Conservation (phyloP, 2,329 filamentous ascomycete species). For the Drechslera avenae region DNA sequence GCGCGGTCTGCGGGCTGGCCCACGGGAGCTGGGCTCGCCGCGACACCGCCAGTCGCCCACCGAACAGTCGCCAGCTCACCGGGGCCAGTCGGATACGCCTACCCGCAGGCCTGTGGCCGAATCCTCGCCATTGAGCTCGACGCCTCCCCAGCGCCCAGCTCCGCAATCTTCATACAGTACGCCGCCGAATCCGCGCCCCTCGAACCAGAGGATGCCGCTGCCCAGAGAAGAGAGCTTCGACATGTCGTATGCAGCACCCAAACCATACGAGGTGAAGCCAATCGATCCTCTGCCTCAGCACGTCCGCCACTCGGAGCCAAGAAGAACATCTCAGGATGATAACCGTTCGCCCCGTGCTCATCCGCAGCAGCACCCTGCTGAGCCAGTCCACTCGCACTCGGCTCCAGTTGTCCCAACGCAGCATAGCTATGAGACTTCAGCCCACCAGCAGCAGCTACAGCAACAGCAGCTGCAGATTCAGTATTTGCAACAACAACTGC, state of each 20-base stretch:
- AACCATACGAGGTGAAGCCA: conserved; percentile 44
- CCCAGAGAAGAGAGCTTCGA: conserved; percentile 36
- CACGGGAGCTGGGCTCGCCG: conserved; percentile 44
- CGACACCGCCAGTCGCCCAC: conserved; percentile 32
- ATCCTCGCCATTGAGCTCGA: conserved; percentile 30
- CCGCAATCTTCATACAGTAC: conserved; percentile 31
- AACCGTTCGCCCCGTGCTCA: conserved; percentile 29
- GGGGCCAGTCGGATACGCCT: conserved; percentile 31
- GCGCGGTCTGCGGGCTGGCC: conserved; percentile 37
- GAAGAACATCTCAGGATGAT: conserved; percentile 36
- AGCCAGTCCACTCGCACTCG: conserved; percentile 53
- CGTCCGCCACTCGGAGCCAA: conserved; percentile 25
- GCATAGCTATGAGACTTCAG: conserved; percentile 28
- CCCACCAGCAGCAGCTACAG: conserved; percentile 15
- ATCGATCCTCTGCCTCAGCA: conserved; percentile 36
- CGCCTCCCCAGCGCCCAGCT: conserved; percentile 35
- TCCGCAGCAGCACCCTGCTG: conserved; percentile 31
- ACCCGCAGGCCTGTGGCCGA: conserved; percentile 39
- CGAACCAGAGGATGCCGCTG: conserved; percentile 26
- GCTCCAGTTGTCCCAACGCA: conserved; percentile 50
- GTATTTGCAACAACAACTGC: conserved; percentile 18
- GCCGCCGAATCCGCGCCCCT: conserved; percentile 31
- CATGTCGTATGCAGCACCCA: conserved; percentile 46
- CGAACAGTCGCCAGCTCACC: conserved; percentile 28
- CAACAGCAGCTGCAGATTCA: conserved; percentile 19